Evolutionary conservation across 2,329 filamentous ascomycete species (phyloP).

Genomic region (Neopestalotiopsis clavispora): DNA sequence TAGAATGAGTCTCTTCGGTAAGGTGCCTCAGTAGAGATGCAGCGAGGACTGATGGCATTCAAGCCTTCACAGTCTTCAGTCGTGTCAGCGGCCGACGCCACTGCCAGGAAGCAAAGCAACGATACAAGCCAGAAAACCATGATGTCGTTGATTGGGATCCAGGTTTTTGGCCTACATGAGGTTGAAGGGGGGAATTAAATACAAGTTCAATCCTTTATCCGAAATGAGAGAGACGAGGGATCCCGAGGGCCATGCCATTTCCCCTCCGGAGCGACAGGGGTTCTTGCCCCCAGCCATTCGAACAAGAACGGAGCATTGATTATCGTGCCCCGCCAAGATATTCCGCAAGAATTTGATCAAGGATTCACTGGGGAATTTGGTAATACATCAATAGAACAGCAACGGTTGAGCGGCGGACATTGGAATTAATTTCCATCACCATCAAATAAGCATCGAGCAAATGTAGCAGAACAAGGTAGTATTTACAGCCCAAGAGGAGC

Average conservation of each 20-base stretch:
- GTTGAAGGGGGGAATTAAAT: not conserved
- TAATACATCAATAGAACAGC: not conserved
- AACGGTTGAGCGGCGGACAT: not conserved
- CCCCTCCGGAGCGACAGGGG: not conserved
- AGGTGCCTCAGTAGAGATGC: slow-evolving; percentile 23
- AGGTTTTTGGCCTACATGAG: not conserved
- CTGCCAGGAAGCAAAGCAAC: not conserved
- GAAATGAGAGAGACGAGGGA: not conserved
- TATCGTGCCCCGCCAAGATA: not conserved
- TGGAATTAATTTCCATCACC: not conserved
- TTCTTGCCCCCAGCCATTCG: not conserved
- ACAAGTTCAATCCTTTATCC: not conserved
- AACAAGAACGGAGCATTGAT: not conserved
- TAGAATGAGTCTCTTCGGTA: slow-evolving; percentile 17
- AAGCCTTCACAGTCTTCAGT: slow-evolving; percentile 19
- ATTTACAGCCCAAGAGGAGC: slow-evolving; percentile 4
- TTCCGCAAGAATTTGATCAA: not conserved
- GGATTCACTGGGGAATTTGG: not conserved
- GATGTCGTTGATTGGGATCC: not conserved
- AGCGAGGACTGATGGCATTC: slow-evolving; percentile 23
- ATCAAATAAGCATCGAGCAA: not conserved
- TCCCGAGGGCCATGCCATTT: not conserved
- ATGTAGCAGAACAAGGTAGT: not conserved
- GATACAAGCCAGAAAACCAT: not conserved
- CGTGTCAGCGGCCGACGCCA: not conserved